phyloP scores from a whole-genome alignment of 2,329 filamentous ascomycete species.

The Paracoccidioides brasiliensis region DNA sequence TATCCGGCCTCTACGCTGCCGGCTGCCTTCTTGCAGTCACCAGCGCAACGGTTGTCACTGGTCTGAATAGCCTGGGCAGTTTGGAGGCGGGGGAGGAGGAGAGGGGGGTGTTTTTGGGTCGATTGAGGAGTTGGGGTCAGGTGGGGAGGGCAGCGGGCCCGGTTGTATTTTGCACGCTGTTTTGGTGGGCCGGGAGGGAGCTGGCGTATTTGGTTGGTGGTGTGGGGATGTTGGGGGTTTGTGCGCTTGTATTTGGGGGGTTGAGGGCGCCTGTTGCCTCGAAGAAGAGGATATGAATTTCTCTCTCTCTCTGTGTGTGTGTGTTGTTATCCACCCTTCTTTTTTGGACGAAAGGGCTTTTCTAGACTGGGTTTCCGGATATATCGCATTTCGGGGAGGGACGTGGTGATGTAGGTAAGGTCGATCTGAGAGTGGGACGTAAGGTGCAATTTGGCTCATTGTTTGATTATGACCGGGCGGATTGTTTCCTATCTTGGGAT shows the following conservation, averaged over 20 bases:
- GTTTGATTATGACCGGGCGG: too few species aligned
- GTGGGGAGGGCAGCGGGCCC: slow-evolving; percentile 77
- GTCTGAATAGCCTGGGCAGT: slow-evolving; percentile 79
- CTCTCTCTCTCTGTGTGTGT: too few species aligned
- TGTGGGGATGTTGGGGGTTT: slow-evolving; percentile 63
- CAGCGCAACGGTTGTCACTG: slow-evolving; percentile 87
- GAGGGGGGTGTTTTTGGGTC: slow-evolving; percentile 73
- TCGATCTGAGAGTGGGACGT: too few species aligned
- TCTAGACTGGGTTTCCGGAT: too few species aligned
- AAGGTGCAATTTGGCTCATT: too few species aligned
- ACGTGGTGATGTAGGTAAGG: too few species aligned
- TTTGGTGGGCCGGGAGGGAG: slow-evolving; percentile 95
- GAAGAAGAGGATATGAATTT: background rate
- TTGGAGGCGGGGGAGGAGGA: slow-evolving; percentile 74
- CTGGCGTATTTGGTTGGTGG: slow-evolving; percentile 73
- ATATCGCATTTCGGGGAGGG: too few species aligned
- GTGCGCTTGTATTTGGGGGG: slow-evolving; percentile 54
- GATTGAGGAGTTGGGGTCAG: slow-evolving; percentile 70
- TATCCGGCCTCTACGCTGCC: slow-evolving; percentile 63
- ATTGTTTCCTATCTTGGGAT: too few species aligned
- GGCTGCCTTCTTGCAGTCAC: slow-evolving; percentile 78
- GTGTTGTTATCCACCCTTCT: too few species aligned
- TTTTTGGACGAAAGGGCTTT: too few species aligned
- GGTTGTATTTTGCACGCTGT: slow-evolving; percentile 81
- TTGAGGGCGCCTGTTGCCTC: slow-evolving; percentile 48